These are phyloP conservation scores for Monosporascus ibericus DNA, from an alignment of 2,329 filamentous ascomycete genomes.

Conservation along the genomic window DNA sequence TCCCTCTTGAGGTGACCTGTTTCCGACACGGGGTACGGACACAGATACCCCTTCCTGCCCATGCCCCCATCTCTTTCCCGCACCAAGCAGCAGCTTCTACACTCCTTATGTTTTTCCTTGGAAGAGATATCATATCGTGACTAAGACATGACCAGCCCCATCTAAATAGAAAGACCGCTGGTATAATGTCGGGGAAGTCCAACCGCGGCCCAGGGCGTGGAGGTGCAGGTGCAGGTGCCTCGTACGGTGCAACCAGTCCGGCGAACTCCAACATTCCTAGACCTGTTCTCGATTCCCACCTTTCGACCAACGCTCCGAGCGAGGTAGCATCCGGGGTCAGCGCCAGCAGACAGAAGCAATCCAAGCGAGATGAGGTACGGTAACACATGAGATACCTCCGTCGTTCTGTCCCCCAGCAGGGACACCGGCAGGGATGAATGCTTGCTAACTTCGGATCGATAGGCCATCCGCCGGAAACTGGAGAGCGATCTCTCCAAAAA, in stretches of 20 bases:
- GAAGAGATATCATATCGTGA: too few relatives aligned
- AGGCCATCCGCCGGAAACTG: constrained; percentile 96
- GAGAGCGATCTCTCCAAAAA: constrained; percentile 98
- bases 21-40: too few relatives aligned
- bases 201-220: constrained; percentile 54
- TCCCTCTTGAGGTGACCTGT: too few relatives aligned
- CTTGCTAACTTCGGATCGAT: constrained; percentile 29
- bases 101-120: constrained; percentile 1
- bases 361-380: constrained; percentile 94
- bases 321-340: constrained; percentile 67
- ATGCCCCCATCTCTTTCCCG: too few relatives aligned
- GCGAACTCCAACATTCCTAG: constrained; percentile 63
- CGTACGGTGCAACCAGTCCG: constrained; percentile 54
- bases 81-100: background rate
- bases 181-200: constrained; percentile 65
- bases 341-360: constrained; percentile 92
- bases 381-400: constrained; percentile 7
- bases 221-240: constrained; percentile 38
- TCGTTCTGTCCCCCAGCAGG: background rate
- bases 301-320: constrained; percentile 39
- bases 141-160: constrained; percentile 9
- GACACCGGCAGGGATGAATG: constrained; percentile 12
- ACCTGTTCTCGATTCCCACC: constrained; percentile 58
- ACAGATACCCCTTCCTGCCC: too few relatives aligned
- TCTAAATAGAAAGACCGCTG: constrained; percentile 41